These are phyloP conservation scores for Sporothrix mexicana DNA, from an alignment of 2,329 filamentous ascomycete genomes.

Conservation along the genomic window DNA sequence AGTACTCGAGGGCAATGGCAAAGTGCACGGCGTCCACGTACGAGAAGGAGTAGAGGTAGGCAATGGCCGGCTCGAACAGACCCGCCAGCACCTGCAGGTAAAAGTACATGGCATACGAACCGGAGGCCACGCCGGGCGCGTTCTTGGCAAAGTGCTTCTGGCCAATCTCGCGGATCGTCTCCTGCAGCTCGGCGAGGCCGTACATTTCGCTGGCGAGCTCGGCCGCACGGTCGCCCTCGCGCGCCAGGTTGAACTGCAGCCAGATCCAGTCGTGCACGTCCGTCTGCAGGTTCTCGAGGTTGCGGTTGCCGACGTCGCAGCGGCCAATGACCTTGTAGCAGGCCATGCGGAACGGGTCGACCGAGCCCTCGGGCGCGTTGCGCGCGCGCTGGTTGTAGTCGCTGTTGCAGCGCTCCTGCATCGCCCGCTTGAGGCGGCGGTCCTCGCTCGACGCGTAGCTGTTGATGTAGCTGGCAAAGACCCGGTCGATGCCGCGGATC, in stretches of 20 bases:
- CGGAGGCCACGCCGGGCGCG: slow-evolving; percentile 72
- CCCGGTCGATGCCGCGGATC: slow-evolving; percentile 89
- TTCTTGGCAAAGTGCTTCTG: slow-evolving; percentile 87
- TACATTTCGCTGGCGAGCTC: slow-evolving; percentile 71
- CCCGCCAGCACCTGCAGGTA: slow-evolving; percentile 89
- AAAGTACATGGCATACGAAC: slow-evolving; percentile 88
- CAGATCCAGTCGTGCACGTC: slow-evolving; percentile 75
- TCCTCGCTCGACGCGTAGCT: slow-evolving; percentile 80
- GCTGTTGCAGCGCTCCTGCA: slow-evolving; percentile 86
- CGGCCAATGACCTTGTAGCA: slow-evolving; percentile 97
- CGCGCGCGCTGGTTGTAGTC: slow-evolving; percentile 86
- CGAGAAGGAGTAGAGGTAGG: slow-evolving; percentile 88
- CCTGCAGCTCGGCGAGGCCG: slow-evolving; percentile 71
- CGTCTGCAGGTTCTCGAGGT: slow-evolving; percentile 66
- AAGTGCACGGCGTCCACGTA: slow-evolving; percentile 96
- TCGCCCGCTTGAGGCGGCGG: slow-evolving; percentile 74
- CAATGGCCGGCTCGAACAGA: slow-evolving; percentile 91
- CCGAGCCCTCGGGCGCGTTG: slow-evolving; percentile 82
- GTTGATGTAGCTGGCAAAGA: slow-evolving; percentile 85
- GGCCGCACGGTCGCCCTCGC: slow-evolving; percentile 67
- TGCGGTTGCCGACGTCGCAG: slow-evolving; percentile 69
- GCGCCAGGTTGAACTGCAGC: slow-evolving; percentile 72
- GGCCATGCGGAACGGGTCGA: slow-evolving; percentile 94
- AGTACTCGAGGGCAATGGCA: slow-evolving; percentile 85
- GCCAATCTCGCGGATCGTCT: slow-evolving; percentile 85